Evolutionary conservation across 495 filamentous ascomycete species (phyloP).

Genomic region (Geoglossum glabrum): DNA sequence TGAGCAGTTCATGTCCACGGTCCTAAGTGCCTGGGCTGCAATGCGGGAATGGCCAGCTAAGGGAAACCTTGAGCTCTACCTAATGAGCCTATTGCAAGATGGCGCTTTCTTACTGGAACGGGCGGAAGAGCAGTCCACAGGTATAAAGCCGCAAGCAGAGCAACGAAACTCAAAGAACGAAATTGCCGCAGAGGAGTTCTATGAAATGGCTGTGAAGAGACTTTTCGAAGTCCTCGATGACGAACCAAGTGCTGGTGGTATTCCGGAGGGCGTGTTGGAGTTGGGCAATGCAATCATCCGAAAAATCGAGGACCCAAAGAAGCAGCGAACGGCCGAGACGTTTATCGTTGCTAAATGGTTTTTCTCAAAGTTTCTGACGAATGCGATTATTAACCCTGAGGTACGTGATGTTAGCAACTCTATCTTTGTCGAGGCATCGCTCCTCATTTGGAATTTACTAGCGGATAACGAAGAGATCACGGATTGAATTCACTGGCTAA

Average conservation of each 20-base stretch:
- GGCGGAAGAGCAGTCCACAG: conserved; percentile 37
- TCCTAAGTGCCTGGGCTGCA: conserved; percentile 68
- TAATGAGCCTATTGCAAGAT: conserved; percentile 83
- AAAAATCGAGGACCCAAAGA: conserved; percentile 50
- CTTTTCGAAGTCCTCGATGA: conserved; percentile 78
- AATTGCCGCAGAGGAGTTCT: conserved; percentile 77
- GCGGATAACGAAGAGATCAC: no score
- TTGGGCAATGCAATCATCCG: conserved; percentile 63
- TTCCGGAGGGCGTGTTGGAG: conserved; percentile 66
- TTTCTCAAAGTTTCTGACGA: conserved; percentile 68
- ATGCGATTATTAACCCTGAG: conserved; percentile 78
- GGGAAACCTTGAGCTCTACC: conserved; percentile 73
- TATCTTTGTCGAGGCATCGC: no score
- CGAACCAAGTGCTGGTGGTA: conserved; percentile 48
- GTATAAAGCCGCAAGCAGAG: conserved; percentile 43
- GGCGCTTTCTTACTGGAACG: conserved; percentile 57
- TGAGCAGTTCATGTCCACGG: conserved; percentile 45
- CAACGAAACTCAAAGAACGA: conserved; percentile 44
- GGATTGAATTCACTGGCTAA: neutral
- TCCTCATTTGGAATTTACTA: no score
- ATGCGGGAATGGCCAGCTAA: conserved; percentile 79
- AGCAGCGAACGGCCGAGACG: conserved; percentile 46
- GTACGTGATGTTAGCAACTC: conserved; percentile 22
- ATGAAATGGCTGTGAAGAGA: conserved; percentile 55
- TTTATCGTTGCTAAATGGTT: conserved; percentile 83